Evolutionary conservation across 163 green algal genomes (phyloP), one percentile per base, ranked within the genome.

Genomic region (Scenedesmus sp.): DNA sequence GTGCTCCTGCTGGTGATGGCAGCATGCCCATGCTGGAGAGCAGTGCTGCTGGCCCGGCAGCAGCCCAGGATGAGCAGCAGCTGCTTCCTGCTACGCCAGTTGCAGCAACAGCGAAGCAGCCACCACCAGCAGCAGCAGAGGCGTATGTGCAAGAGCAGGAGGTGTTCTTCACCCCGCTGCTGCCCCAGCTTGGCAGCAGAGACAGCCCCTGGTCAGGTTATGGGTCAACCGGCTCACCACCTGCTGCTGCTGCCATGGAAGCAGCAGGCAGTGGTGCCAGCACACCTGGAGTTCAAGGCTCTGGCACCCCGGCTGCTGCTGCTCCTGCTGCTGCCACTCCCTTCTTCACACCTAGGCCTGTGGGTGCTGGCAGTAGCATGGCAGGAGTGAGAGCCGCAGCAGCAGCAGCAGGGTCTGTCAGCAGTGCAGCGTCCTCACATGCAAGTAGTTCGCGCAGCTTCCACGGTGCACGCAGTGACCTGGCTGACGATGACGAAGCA

Each of bases 301-400:
- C 30, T 44, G 65, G 56, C 56, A 59, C 37, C 26, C 9, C 56
- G 26, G 59, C 83, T 43, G 37, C 82, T 53, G 53, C 18, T 40
- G 82, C 33, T 37, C 18, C 40, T 43, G 37, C 40, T 43, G 37
- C 56, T 42, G 56, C 20, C 22, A 88, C 83, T n/a, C 83, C 68
- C 10, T 89, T 44, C 68, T 89, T 83, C 85, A 89, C 85, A 83
- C 85, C 85, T n/a, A 35, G 26, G 81, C 44, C 37, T n/a, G 20
- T n/a, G 20, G 49, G 33, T 53, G 6, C n/a, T 43, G 35, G 43
- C 51, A 51, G 44, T 35, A 42, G 0, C 44, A 46, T 12, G 56
- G 83, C 83, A 88, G 56, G 18, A 59, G 83, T 10, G 22, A 20
- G 61, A n/a, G 22, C 16, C 30, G n/a, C 68, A 83, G 68, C 68